Evolutionary conservation across 192 early-diverging fungal genomes (phyloP).

Genomic region (Umbelopsis sp.): DNA sequence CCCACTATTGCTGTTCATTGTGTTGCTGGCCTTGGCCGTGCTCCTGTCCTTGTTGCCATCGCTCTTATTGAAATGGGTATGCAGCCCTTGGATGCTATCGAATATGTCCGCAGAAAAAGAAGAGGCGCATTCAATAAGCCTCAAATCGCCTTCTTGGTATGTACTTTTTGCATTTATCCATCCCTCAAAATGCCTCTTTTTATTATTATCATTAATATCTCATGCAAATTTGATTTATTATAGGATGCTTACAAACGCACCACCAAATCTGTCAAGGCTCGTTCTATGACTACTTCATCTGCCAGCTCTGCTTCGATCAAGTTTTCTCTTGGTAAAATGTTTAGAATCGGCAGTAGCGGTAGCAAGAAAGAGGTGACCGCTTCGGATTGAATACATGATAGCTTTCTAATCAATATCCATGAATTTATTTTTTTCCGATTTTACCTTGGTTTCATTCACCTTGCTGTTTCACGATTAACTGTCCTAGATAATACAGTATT

Average conservation of each 20-base stretch:
- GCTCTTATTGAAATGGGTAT: slow-evolving; percentile 80
- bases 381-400: slow-evolving; percentile 32
- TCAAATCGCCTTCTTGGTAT: slow-evolving; percentile 67
- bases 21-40: slow-evolving; percentile 93
- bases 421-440: slow-evolving; percentile 5
- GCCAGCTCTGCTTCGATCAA: slow-evolving; percentile 27
- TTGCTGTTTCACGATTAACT: slow-evolving; percentile 6
- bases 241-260: slow-evolving; percentile 41
- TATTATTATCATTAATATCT: too few relatives aligned
- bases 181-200: neutral
- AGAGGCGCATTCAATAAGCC: slow-evolving; percentile 81
- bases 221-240: neutral
- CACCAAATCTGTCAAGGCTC: slow-evolving; percentile 15
- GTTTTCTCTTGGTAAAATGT: slow-evolving; percentile 40
- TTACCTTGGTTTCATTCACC: slow-evolving; percentile 9
- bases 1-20: slow-evolving; percentile 90
- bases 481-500: slow-evolving; percentile 8
- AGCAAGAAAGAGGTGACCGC: slow-evolving; percentile 25
- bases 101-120: slow-evolving; percentile 71
- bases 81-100: slow-evolving; percentile 74
- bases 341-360: slow-evolving; percentile 31
- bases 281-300: neutral
- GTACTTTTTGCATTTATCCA: neutral
- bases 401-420: neutral
- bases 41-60: slow-evolving; percentile 87